phyloP scores from a whole-genome alignment of 108 stramenopile genomes.

The Epipyxis sp. region DNA sequence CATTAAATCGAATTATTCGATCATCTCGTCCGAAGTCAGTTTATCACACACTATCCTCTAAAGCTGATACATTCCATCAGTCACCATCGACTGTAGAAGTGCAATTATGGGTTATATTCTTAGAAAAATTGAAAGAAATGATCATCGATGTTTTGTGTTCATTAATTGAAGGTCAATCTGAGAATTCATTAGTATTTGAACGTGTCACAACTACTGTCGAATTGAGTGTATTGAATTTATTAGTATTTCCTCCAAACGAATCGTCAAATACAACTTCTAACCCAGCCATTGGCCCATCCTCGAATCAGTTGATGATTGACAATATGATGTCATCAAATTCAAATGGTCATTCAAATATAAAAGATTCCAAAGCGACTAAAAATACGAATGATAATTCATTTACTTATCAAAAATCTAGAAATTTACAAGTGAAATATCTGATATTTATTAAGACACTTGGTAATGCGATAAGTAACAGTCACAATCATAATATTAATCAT shows the following conservation, averaged over 20 bases:
- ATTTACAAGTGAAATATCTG: slow-evolving; percentile 18
- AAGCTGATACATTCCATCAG: too few species aligned
- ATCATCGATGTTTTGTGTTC: slow-evolving; percentile 10
- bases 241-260: not conserved
- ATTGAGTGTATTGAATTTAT: slow-evolving; percentile 15
- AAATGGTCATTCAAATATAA: too few species aligned
- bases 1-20: slow-evolving; percentile 27
- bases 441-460: not conserved
- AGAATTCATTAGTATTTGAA: slow-evolving; percentile 12
- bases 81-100: not conserved
- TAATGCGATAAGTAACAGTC: not conserved
- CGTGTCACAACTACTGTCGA: slow-evolving; percentile 20
- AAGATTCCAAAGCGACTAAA: too few species aligned
- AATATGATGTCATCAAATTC: too few species aligned
- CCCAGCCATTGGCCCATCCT: too few species aligned
- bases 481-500: not conserved
- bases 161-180: slow-evolving; percentile 2
- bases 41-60: not conserved
- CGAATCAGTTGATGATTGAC: too few species aligned
- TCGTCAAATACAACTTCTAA: too few species aligned
- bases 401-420: too few species aligned
- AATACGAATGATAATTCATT: too few species aligned
- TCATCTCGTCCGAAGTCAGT: not conserved
- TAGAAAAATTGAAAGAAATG: slow-evolving; percentile 24
- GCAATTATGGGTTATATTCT: not conserved